Conservation (phyloP, 2,329 filamentous ascomycete species). For the Cladosporium sp. region DNA sequence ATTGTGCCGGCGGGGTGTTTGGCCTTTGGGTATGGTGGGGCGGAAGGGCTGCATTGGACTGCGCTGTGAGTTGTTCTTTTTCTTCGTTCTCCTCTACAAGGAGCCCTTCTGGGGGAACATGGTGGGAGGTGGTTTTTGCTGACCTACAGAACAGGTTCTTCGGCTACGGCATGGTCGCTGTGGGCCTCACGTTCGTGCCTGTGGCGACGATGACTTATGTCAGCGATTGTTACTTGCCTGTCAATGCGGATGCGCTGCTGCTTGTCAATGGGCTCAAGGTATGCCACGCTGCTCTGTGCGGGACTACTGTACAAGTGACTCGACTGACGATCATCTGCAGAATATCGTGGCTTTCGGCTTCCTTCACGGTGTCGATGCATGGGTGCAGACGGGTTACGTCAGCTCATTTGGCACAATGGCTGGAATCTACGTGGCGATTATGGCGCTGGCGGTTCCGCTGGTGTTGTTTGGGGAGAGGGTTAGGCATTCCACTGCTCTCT, state of each 20-base stretch:
- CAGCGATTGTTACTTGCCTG: constrained; percentile 39
- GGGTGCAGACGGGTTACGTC: constrained; percentile 42
- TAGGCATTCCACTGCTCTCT: constrained; percentile 37
- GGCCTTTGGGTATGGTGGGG: constrained; percentile 48
- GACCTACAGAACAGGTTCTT: constrained; percentile 36
- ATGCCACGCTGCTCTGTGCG: neutral
- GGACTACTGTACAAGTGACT: neutral
- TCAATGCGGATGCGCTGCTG: constrained; percentile 41
- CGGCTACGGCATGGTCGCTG: constrained; percentile 48
- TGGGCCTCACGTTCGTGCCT: constrained; percentile 46
- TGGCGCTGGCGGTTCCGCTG: constrained; percentile 37
- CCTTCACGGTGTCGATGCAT: constrained; percentile 47
- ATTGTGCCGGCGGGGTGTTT: constrained; percentile 47
- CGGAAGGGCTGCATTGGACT: constrained; percentile 44
- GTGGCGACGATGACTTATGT: constrained; percentile 50
- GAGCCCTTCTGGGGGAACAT: too few relatives aligned
- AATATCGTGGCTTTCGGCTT: constrained; percentile 53
- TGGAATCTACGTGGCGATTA: constrained; percentile 39
- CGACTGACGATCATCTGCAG: constrained; percentile 9
- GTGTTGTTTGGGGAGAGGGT: constrained; percentile 36
- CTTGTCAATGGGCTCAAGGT: constrained; percentile 39
- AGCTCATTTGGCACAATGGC: constrained; percentile 41
- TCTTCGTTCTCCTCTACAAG: too few relatives aligned
- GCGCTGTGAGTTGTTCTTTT: neutral
- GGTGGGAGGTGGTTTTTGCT: neutral